Evolutionary conservation across 371 early-diverging fungal genomes (phyloP), one percentile per base, ranked within the genome.

Genomic region (Mortierella sp.): DNA sequence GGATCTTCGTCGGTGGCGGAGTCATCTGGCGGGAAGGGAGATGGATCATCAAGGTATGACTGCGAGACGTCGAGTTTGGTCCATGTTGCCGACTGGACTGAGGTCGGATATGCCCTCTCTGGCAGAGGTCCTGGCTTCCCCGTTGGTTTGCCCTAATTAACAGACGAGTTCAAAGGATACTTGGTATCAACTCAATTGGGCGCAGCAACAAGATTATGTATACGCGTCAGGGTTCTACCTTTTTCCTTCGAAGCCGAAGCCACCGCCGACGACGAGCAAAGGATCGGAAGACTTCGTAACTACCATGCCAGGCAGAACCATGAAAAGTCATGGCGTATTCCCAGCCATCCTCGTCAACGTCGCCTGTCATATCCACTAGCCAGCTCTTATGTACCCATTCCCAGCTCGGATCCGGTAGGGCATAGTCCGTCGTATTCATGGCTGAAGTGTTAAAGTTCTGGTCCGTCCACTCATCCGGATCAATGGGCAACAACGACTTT

Each of bases 341-440:
- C 72, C 57, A 80, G 5, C 67, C 79, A 79, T 83, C 80, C 76
- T 88, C 87, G 60, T 89, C 89, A 1, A 89, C 87, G 68, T 89
- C 88, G 4, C 80, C 86, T n/a, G 87, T 84, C 89, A 89, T 87
- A 64, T 89, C 88, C 19, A 87, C 86, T 74, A 89, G 72, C 89
- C 89, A 89, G 30, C 83, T 81, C 62, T 83, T 83, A 58, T 81
- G 82, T 52, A 87, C 86, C 89, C 89, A 89, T 68, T 87, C 84
- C 89, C 89, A 89, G 12, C 84, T 82, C 13, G 88, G 88, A 62
- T 89, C 88, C 9, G 89, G 89, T 19, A 89, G 47, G 45, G 81
- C 84, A 55, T 79, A 87, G 21, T 80, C 81, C 19, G 76, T 62
- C 1, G 79, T 83, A 48, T 89, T 82, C 84, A 86, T 85, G 3